Conservation (phyloP, 805 yeast species). For the Zygoascus bituminiphila region DNA sequence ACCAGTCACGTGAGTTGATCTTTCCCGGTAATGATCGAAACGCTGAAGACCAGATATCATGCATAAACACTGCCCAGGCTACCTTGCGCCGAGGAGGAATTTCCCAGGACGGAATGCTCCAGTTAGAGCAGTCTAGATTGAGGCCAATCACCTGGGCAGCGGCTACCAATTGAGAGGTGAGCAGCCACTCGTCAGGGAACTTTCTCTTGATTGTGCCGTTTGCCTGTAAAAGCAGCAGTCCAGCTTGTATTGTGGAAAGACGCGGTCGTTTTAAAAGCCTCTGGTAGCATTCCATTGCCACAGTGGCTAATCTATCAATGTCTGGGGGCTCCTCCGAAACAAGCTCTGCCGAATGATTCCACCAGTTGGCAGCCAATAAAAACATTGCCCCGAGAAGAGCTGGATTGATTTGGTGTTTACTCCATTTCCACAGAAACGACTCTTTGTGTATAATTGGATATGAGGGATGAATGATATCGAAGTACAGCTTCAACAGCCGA, state of each 20-base stretch:
- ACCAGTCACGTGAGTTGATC: constrained; percentile 22
- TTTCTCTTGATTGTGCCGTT: constrained; percentile 16
- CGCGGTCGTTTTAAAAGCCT: constrained; percentile 24
- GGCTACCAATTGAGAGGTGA: constrained; percentile 21
- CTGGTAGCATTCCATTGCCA: constrained; percentile 17
- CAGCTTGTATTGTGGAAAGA: constrained; percentile 32
- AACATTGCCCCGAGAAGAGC: constrained; percentile 22
- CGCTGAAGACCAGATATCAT: constrained; percentile 21
- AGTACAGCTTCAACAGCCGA: constrained; percentile 18
- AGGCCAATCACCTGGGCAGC: constrained; percentile 21
- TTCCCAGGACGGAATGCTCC: constrained; percentile 26
- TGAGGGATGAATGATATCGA: constrained; percentile 21
- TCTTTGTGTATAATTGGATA: constrained; percentile 22
- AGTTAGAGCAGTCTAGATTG: constrained; percentile 21
- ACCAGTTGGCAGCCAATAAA: constrained; percentile 21
- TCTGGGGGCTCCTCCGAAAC: constrained; percentile 17
- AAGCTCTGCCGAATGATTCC: constrained; percentile 19
- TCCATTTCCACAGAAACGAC: constrained; percentile 11
- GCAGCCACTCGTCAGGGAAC: constrained; percentile 19
- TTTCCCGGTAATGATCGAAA: constrained; percentile 21
- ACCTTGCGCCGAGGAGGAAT: constrained; percentile 21
- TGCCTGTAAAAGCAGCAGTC: constrained; percentile 27
- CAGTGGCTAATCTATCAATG: constrained; percentile 12
- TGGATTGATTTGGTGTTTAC: constrained; percentile 17
- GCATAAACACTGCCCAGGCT: constrained; percentile 25